Evolutionary conservation across 305 asterid species (phyloP).

Genomic region (Fraxinus latifolia): DNA sequence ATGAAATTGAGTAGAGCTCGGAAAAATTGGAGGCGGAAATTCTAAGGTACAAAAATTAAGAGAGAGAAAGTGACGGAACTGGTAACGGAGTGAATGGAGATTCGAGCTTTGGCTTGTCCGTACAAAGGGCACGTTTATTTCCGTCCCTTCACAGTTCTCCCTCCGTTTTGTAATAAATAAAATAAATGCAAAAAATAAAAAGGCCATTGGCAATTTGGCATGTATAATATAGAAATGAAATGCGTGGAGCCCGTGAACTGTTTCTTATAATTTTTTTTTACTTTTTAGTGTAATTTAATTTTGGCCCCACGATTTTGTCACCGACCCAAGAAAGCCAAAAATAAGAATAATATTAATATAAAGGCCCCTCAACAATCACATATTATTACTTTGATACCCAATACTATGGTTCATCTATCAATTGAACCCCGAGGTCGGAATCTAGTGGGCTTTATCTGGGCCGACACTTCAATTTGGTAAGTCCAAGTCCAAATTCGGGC

Average conservation of each 20-base stretch:
- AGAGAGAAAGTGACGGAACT: background rate
- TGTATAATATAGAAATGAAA: background rate
- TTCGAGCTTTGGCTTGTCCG: background rate
- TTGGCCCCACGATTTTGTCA: background rate
- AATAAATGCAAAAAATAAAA: background rate
- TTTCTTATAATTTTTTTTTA: background rate
- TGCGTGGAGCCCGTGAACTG: conserved; percentile 12
- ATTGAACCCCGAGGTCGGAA: background rate
- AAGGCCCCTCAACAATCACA: conserved; percentile 12
- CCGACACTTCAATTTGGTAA: background rate
- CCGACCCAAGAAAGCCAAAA: background rate
- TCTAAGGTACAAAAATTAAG: background rate
- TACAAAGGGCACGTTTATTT: background rate
- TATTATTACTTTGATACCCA: background rate
- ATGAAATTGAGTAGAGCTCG: background rate
- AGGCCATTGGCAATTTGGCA: background rate
- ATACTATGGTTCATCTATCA: background rate
- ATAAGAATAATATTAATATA: background rate
- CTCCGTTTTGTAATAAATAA: background rate
- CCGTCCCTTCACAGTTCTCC: conserved; percentile 11
- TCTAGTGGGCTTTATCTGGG: background rate
- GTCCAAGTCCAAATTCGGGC: background rate
- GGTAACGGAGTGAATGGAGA: background rate
- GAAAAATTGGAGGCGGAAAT: background rate
- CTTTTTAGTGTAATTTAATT: background rate